A percentile compares a stretch with the other conserved stretches of the same genome.
These are phyloP conservation scores for Kwoniella mangroviensis DNA, from an alignment of 768 basidiomycete genomes.

Conservation along the genomic window DNA sequence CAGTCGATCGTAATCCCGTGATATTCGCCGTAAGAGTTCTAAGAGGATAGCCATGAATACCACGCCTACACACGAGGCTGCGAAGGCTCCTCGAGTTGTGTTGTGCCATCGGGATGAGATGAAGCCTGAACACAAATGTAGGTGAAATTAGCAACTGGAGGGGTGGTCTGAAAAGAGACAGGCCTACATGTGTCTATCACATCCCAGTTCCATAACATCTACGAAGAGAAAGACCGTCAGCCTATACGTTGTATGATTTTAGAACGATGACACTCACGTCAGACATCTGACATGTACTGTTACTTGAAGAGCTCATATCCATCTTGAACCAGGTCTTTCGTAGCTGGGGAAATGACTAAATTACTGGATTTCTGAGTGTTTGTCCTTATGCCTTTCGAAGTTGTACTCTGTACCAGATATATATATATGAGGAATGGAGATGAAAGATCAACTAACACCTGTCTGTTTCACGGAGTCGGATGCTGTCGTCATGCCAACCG, in stretches of 20 bases:
- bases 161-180: background rate
- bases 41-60: conserved; percentile 51
- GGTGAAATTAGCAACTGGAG: conserved; percentile 1
- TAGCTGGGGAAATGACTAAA: no score
- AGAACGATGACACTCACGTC: conserved; percentile 10
- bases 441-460: no score
- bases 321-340: background rate
- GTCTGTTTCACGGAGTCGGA: background rate
- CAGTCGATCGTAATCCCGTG: conserved; percentile 49
- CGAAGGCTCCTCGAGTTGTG: conserved; percentile 47
- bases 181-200: conserved; percentile 39
- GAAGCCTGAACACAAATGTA: conserved; percentile 40
- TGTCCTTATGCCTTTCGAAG: background rate
- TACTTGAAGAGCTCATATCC: conserved; percentile 8
- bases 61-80: conserved; percentile 53
- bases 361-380: background rate
- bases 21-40: conserved; percentile 49
- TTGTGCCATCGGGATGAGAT: conserved; percentile 52
- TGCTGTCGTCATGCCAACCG: background rate
- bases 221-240: background rate
- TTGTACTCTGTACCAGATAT: background rate
- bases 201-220: conserved; percentile 56
- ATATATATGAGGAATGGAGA: no score
- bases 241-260: background rate
- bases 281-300: conserved; percentile 19